Conservation (phyloP, 192 early-diverging fungal genomes). For the Gryganskiella cystojenkinii region DNA sequence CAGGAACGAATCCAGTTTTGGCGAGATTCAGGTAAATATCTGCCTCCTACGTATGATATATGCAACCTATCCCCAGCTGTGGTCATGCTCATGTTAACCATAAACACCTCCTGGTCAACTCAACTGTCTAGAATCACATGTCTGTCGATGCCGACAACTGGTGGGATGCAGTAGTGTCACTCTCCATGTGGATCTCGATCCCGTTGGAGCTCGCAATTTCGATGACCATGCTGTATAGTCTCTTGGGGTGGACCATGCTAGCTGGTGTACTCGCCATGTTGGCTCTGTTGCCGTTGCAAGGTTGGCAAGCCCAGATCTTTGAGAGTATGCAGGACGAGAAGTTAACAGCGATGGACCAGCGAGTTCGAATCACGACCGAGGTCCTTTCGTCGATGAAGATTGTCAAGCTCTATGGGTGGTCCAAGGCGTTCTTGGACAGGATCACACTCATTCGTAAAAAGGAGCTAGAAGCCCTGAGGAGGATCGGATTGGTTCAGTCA, state of each 20-base stretch:
- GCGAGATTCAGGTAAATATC: no score
- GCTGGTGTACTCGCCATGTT: slow-evolving; percentile 28
- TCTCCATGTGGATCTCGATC: slow-evolving; percentile 27
- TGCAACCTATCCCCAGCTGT: no score
- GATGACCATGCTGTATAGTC: slow-evolving; percentile 34
- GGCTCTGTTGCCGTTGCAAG: slow-evolving; percentile 32
- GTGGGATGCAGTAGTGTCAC: slow-evolving; percentile 12
- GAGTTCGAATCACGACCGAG: slow-evolving; percentile 50
- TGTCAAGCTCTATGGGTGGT: slow-evolving; percentile 56
- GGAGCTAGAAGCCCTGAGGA: slow-evolving; percentile 29
- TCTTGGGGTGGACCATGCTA: slow-evolving; percentile 37
- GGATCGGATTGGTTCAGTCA: slow-evolving; percentile 31
- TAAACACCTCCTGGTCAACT: no score
- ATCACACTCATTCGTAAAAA: slow-evolving; percentile 24
- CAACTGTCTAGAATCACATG: slow-evolving; percentile 49
- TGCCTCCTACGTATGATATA: no score
- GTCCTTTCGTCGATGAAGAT: slow-evolving; percentile 45
- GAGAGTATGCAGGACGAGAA: slow-evolving; percentile 30
- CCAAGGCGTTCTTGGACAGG: slow-evolving; percentile 25
- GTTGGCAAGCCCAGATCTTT: slow-evolving; percentile 30
- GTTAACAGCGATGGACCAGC: slow-evolving; percentile 48
- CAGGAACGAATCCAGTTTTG: slow-evolving; percentile 27
- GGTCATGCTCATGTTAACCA: no score
- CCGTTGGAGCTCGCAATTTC: slow-evolving; percentile 42
- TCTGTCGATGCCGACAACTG: slow-evolving; percentile 43